Evolutionary conservation across 306 rosid genomes (phyloP), one percentile per base, ranked within the genome.

Genomic region (Glycyrrhiza uralensis): DNA sequence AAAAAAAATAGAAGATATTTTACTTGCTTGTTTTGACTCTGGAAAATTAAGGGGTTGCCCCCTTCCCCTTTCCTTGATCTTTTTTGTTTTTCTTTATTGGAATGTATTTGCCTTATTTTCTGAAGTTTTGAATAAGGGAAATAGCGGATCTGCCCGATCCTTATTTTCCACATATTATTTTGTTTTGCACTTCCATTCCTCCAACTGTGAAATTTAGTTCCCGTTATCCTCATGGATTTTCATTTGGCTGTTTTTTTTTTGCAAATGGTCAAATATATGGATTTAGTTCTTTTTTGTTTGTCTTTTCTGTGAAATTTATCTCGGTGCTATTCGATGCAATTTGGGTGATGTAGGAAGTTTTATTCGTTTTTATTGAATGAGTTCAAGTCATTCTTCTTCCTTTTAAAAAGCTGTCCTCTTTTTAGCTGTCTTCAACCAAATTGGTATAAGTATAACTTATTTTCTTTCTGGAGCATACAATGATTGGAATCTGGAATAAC

Each of bases 401-500:
- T 80, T 73, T 64, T 26, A 67, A 58, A 66, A 66, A 52, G 45
- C 63, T 70, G 4, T 76, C 38, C 81, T 68, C 64, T 86, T 86
- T 77, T 54, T 68, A 41, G 66, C 72, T 79, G 70, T 81, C 75
- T 69, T 72, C 79, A 24, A 68, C n/a, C n/a, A n/a, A n/a, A n/a
- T n/a, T n/a, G n/a, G n/a, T n/a, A n/a, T n/a, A n/a, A n/a, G n/a
- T n/a, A n/a, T n/a, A n/a, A n/a, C 75, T 72, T 32, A 19, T 68
- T 51, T 75, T 17, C 56, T 71, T 75, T 28, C 57, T 68, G 36
- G 47, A 57, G 54, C 41, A 46, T 62, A 13, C 78, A 71, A 76
- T 78, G 33, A 77, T 61, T 85, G 86, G 74, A 71, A 76, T 72
- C 75, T 70, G 79, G 78, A 72, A 81, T 74, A 55, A 58, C 80